Base-by-base conservation (phyloP, 306 rosid genomes). In the Vigna mungo region DNA sequence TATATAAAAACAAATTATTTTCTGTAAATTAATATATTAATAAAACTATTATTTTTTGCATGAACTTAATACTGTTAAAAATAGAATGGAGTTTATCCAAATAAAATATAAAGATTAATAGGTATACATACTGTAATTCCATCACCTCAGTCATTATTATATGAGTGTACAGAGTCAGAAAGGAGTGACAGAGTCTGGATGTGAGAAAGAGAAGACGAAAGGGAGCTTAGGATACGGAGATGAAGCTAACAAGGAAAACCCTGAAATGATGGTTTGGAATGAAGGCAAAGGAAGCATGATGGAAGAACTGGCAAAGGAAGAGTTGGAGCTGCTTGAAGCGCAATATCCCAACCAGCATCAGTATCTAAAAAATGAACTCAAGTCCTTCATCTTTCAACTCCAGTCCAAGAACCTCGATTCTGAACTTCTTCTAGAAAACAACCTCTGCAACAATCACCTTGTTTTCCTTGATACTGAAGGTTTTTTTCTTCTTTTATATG, bases 231-330 rank as follows among this genome's bases (percentile, higher is more conserved):
- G 39, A 54, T 1, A 7, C 16, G 65, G 21, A n/a, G 34, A 34
- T 61, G 68, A 6, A 62, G 14, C 23, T 3, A 16, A 3, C 68
- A 15, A 32, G 46, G 3, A 62, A 32, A 62, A 71, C 6, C 17
- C 49, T 36, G 51, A 71, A 53, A 55, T 13, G 59, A 14, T 68
- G 25, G 9, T 43, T 21, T 46, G 72, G 72, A 36, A 18, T 34
- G 23, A 62, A 0, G 37, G 32, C 58, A 36, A 55, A 68, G 13
- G 17, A 1, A 55, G 48, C 25, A 75, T 20, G 25, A 77, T 86
- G 78, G 92, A 84, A 72, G 84, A 88, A 56, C 84, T 78, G 13
- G 92, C 88, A 48, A 86, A 67, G 52, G 81, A 80, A 48, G 92
- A 88, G 82, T 65, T 88, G 63, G 37, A 82, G 54, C 36, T 68